Base-by-base conservation (phyloP, 805 yeast species). In the Candida maris region DNA sequence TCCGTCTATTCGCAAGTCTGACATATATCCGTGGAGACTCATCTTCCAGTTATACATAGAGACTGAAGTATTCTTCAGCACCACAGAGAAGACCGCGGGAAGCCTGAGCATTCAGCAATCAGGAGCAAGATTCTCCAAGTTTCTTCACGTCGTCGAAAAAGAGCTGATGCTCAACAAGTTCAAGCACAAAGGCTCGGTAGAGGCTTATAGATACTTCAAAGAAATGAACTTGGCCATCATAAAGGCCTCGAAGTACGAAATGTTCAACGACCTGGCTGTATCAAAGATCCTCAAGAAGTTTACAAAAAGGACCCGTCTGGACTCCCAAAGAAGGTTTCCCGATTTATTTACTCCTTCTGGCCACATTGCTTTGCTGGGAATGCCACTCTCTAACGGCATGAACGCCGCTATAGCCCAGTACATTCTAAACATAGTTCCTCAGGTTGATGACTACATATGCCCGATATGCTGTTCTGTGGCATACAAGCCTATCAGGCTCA, bases 391-490 rank as follows among this genome's bases (percentile, higher is more conserved):
- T 0, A 71, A 69, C 44, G 66, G 71, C 15, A 67, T 79, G 17
- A 78, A 82, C 50, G 67, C 60, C 24, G 67, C 79, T 19, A 76
- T 83, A 22, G 71, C 80, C 20, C 65, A 64, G 17, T 66, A 75
- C 18, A 57, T 83, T 13, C 56, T 83, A 24, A 67, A 71, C 19
- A 57, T 83, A 2, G 62, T 81, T 1, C 93, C 93, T 2, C 89
- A 81, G 54, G 59, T 84, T 4, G 89, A 83, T 32, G 91, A 84
- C 54, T 83, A 81, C 49, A 63, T 76, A 2, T 83, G 93, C 52
- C 86, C 89, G 1, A 76, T 83, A 7, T 83, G 93, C 53, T 71
- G 75, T 55, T 68, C 75, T 3, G 69, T 83, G 30, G 87, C 88
- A 0, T 83, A 71, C 60, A 80, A 81, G 49, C 93, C 93, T 3